phyloP scores from a whole-genome alignment of 2,329 filamentous ascomycete species.

The Cadophora luteo-olivacea region DNA sequence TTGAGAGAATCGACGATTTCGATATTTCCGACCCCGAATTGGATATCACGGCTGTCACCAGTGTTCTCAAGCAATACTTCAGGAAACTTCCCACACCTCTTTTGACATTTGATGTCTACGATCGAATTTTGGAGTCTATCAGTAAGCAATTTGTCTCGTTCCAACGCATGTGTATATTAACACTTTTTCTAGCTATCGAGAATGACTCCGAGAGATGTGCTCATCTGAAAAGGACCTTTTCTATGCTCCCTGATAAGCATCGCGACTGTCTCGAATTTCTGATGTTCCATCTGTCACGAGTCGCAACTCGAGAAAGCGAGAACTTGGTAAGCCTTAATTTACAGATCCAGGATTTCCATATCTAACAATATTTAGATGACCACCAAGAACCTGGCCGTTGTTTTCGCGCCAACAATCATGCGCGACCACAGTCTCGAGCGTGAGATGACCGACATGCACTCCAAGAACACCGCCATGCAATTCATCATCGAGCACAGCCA shows the following conservation, averaged over 20 bases:
- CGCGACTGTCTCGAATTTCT: constrained; percentile 91
- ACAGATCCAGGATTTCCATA: constrained; percentile 37
- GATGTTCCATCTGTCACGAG: constrained; percentile 89
- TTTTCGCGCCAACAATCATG: constrained; percentile 98
- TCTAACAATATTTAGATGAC: constrained; percentile 71
- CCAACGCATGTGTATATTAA: background rate
- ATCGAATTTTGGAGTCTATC: constrained; percentile 82
- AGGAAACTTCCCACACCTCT: constrained; percentile 88
- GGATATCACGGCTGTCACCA: constrained; percentile 96
- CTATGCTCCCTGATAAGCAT: constrained; percentile 81
- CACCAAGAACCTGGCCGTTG: constrained; percentile 92
- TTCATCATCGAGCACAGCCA: constrained; percentile 92
- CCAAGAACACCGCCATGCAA: constrained; percentile 90
- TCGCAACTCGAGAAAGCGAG: constrained; percentile 81
- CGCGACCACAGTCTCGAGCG: constrained; percentile 86
- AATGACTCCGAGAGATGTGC: constrained; percentile 71
- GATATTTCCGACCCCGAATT: constrained; percentile 94
- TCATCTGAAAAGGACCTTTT: constrained; percentile 76
- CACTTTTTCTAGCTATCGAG: constrained; percentile 60
- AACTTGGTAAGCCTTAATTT: constrained; percentile 71
- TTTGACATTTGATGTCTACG: constrained; percentile 92
- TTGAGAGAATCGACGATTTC: constrained; percentile 83
- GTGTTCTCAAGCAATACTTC: constrained; percentile 97
- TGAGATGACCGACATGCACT: constrained; percentile 95
- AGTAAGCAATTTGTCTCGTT: constrained; percentile 55